Base-by-base conservation (phyloP, 140 eudicot genomes). In the Ambrosia hybrid region DNA sequence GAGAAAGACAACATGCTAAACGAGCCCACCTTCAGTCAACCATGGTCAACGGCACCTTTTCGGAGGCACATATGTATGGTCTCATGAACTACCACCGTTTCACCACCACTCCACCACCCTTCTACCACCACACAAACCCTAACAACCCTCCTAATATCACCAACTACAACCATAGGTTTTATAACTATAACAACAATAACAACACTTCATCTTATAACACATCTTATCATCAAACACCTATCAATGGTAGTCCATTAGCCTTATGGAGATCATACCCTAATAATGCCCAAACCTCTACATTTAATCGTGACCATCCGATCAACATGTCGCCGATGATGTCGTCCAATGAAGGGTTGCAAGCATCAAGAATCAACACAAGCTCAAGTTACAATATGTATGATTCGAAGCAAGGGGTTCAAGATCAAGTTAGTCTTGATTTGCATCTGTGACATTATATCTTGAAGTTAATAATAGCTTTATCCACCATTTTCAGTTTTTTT, bases 1-100 rank as follows among this genome's bases (percentile, higher is more conserved):
- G 97, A 74, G 99, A 94, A 68, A 83, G 99, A 12, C 99, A 94
- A 69, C 94, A 93, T 51, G 97, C 97, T 0, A 93, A 93, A 74
- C 62, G 99, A 8, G 97, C 85, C 17, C 89, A 85, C 55, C 83
- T 88, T 15, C 96, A 88, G 60, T 82, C 92, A 13, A 78, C 89
- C n/a, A 81, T 85, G 84, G 79, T 77, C 63, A 83, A 85, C 58
- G 74, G 80, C 4, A 73, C 83, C 67, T 67, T 76, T 34, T 53
- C 84, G 0, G 82, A 81, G 51, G 82, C 90, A 5, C 86, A 84
- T 38, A 82, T 82, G 65, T 84, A 87, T 58, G 86, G 87, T 43
- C 56, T 88, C 64, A 81, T 84, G 83, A 80, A 81, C 69, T 84
- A 88, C 79, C 87, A 87, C 46, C 82, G 84, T 4, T 68, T 75